phyloP scores from a whole-genome alignment of 192 early-diverging fungal species.

The Phycomyces blakesleeanus region DNA sequence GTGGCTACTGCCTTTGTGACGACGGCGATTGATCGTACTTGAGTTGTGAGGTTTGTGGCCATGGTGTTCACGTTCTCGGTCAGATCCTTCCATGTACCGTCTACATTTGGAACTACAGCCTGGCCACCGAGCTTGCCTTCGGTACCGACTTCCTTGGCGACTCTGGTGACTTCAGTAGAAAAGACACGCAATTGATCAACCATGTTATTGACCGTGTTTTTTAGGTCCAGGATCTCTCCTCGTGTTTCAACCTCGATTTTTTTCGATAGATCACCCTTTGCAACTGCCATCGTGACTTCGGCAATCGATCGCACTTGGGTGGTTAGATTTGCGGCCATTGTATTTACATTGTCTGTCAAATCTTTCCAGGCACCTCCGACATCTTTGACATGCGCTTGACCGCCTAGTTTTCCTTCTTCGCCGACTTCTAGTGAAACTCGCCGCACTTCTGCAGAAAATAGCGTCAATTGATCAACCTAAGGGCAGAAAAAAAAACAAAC shows the following conservation, averaged over 20 bases:
- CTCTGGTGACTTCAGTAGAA: slow-evolving; percentile 35
- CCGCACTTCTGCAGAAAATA: slow-evolving; percentile 58
- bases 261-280: slow-evolving; percentile 57
- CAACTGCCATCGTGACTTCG: slow-evolving; percentile 57
- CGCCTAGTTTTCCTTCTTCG: slow-evolving; percentile 62
- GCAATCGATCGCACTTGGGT: slow-evolving; percentile 66
- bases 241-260: slow-evolving; percentile 53
- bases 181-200: slow-evolving; percentile 57
- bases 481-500: too few relatives aligned
- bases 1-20: slow-evolving; percentile 50
- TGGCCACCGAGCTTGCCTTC: slow-evolving; percentile 47
- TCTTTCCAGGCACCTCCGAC: slow-evolving; percentile 42
- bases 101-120: slow-evolving; percentile 38
- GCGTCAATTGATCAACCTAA: slow-evolving; percentile 37
- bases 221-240: slow-evolving; percentile 67
- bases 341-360: slow-evolving; percentile 48
- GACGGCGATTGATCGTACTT: slow-evolving; percentile 49
- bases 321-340: slow-evolving; percentile 46
- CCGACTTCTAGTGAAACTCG: slow-evolving; percentile 72
- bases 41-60: slow-evolving; percentile 52
- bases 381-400: slow-evolving; percentile 48
- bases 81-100: slow-evolving; percentile 54
- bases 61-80: slow-evolving; percentile 58
- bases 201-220: slow-evolving; percentile 66
- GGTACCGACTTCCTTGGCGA: slow-evolving; percentile 40